Conservation (phyloP, 2,329 filamentous ascomycete species). For the Zymoseptoria brevis region DNA sequence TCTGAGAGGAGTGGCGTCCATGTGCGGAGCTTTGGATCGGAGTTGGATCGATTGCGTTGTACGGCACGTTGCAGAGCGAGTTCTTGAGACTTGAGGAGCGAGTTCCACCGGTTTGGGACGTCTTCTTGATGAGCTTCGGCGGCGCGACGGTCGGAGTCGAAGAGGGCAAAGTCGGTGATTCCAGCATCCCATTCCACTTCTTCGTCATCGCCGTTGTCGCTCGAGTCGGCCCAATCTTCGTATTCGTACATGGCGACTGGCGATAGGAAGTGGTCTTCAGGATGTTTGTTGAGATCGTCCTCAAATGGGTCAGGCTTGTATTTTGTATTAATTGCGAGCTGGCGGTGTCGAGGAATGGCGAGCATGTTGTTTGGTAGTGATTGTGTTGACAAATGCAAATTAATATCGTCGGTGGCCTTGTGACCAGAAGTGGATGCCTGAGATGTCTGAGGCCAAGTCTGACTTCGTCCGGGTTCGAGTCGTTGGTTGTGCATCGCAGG, state of each 20-base stretch:
- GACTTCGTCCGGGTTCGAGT: constrained; percentile 13
- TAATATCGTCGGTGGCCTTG: constrained; percentile 4
- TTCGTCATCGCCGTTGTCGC: constrained; percentile 20
- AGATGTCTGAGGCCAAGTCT: constrained; percentile 16
- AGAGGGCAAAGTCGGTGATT: constrained; percentile 29
- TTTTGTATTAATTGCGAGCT: not conserved
- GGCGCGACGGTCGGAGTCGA: constrained; percentile 21
- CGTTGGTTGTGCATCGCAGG: constrained; percentile 5
- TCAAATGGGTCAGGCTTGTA: constrained; percentile 18
- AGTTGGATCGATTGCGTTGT: constrained; percentile 15
- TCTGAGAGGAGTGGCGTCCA: constrained; percentile 17
- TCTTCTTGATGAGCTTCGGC: constrained; percentile 19
- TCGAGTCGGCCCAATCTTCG: constrained; percentile 24
- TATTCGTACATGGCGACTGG: constrained; percentile 23
- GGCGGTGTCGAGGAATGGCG: constrained; percentile 1
- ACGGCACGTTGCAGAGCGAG: constrained; percentile 21
- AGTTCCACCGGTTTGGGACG: constrained; percentile 21
- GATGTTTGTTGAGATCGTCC: constrained; percentile 25
- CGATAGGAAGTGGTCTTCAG: constrained; percentile 26
- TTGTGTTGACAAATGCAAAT: constrained; percentile 10
- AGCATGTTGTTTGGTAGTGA: constrained; percentile 6
- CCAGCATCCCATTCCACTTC: constrained; percentile 27
- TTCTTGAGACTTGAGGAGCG: constrained; percentile 20
- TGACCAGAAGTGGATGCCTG: constrained; percentile 4
- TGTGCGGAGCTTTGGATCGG: constrained; percentile 6